These are phyloP conservation scores for Holtermannia corniformis DNA, from an alignment of 768 basidiomycete species.

Conservation along the genomic window DNA sequence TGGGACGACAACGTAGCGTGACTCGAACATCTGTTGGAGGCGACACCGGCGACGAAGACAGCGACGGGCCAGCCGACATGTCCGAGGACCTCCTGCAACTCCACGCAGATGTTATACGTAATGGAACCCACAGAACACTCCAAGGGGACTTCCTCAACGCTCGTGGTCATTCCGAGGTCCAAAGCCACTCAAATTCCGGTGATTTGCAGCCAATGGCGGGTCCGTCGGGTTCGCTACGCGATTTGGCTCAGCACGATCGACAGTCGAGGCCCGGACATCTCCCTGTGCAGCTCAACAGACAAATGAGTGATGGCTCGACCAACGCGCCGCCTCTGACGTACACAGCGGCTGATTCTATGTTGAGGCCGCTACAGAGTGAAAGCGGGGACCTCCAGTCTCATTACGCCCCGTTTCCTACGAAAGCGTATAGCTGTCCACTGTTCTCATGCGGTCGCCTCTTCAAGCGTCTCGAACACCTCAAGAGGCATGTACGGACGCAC, in stretches of 20 bases:
- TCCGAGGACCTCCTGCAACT: neutral
- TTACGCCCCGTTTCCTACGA: neutral
- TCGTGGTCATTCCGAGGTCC: too few relatives aligned
- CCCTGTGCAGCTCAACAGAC: neutral
- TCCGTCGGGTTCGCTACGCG: too few relatives aligned
- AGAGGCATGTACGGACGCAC: constrained; percentile 77
- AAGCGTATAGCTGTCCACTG: constrained; percentile 68
- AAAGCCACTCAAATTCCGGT: too few relatives aligned
- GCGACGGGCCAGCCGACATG: constrained; percentile 1
- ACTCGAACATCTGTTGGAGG: constrained; percentile 7
- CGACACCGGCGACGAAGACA: constrained; percentile 14
- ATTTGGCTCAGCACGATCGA: too few relatives aligned
- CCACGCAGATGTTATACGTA: neutral
- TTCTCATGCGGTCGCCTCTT: constrained; percentile 75
- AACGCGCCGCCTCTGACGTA: neutral
- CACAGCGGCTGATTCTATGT: neutral
- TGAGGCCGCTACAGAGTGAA: neutral
- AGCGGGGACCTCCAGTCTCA: too few relatives aligned
- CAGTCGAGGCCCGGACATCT: too few relatives aligned
- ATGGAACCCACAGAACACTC: neutral
- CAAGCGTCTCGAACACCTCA: constrained; percentile 84
- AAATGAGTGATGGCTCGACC: neutral
- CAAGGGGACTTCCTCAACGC: neutral
- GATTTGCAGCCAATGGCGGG: too few relatives aligned
- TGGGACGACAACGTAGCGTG: constrained; percentile 9